Evolutionary conservation across 371 early-diverging fungal genomes (phyloP), one percentile per base, ranked within the genome.

Genomic region (Apophysomyces trapeziformis): DNA sequence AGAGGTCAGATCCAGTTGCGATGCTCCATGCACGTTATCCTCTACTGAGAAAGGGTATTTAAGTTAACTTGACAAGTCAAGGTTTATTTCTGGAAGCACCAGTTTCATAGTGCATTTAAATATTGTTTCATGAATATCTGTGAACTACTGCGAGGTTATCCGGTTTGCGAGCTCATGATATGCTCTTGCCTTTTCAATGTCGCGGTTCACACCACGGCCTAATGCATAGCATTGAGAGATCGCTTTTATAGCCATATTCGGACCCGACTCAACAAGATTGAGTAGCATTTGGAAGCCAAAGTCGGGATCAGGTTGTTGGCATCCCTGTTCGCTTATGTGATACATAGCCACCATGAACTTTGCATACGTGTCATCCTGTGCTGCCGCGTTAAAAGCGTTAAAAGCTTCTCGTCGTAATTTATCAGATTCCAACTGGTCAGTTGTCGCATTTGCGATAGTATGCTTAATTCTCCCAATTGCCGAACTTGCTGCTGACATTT

Each of bases 141-240:
- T 21, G 21, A 41, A 12, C 41, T 12, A 41, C 41, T 41, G 41
- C 41, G 41, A 7, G 41, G 1, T 50, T 44, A 45, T 38, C 56
- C 70, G 70, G 69, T 21, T 67, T 60, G 37, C 43, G 12, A 12
- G 41, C 7, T 41, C 12, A 9, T 41, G 41, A 41, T 41, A 41
- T 1, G 41, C 45, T 16, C 63, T 59, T 1, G 74, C 74, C 44
- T 62, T 12, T 7, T 38, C 21, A 13, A 38, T 14, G 38, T 69
- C 65, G 37, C 65, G 47, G 0, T 64, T 58, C 9, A 66, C 66
- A 35, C 70, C 74, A 35, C 62, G 46, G 7, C 70, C 74, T 5
- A 65, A 16, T 47, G 69, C 74, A 50, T 73, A 73, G 44, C 74
- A 73, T 35, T 59, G 46, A 8, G 74, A 68, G 4, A 73, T 65